phyloP scores from a whole-genome alignment of 352 stramenopile genomes.

The Globisporangium okanoganense region DNA sequence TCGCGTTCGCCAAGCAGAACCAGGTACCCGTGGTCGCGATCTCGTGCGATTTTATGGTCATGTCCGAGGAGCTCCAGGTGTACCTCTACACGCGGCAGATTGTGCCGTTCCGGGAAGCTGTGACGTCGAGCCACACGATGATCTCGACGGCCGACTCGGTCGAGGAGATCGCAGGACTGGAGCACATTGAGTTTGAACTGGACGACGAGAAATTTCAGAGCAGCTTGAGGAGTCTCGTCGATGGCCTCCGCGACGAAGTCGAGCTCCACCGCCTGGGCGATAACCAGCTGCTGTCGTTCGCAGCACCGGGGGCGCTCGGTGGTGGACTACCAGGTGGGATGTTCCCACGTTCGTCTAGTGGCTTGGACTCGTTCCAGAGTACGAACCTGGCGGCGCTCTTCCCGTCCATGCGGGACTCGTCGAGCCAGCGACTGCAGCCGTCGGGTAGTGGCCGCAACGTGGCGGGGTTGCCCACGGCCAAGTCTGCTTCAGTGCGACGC shows the following conservation, averaged over 20 bases:
- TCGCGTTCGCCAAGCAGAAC: constrained; percentile 67
- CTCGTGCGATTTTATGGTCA: constrained; percentile 49
- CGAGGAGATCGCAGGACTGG: constrained; percentile 16
- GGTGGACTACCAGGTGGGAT: constrained; percentile 11
- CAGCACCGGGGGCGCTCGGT: constrained; percentile 18
- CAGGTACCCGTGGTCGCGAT: constrained; percentile 70
- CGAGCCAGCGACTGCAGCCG: constrained; percentile 7
- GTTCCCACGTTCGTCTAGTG: constrained; percentile 9
- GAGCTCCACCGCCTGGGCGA: constrained; percentile 54
- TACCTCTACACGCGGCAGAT: constrained; percentile 81
- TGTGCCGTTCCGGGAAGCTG: constrained; percentile 61
- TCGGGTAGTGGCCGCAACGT: constrained; percentile 1
- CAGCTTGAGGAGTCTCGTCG: constrained; percentile 61
- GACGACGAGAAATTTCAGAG: constrained; percentile 66
- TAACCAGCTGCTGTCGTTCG: constrained; percentile 15
- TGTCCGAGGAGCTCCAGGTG: constrained; percentile 71
- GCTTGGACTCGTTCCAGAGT: constrained; percentile 14
- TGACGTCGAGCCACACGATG: constrained; percentile 41
- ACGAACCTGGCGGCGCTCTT: constrained; percentile 12
- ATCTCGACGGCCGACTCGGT: constrained; percentile 15
- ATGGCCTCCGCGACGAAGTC: constrained; percentile 72
- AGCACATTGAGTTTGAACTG: constrained; percentile 43
- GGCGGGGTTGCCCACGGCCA: neutral
- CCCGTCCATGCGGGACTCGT: constrained; percentile 8
- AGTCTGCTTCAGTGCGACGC: constrained; percentile 2